These are phyloP conservation scores for Meira nashicola DNA, from an alignment of 1,284 basidiomycete species.

Conservation along the genomic window DNA sequence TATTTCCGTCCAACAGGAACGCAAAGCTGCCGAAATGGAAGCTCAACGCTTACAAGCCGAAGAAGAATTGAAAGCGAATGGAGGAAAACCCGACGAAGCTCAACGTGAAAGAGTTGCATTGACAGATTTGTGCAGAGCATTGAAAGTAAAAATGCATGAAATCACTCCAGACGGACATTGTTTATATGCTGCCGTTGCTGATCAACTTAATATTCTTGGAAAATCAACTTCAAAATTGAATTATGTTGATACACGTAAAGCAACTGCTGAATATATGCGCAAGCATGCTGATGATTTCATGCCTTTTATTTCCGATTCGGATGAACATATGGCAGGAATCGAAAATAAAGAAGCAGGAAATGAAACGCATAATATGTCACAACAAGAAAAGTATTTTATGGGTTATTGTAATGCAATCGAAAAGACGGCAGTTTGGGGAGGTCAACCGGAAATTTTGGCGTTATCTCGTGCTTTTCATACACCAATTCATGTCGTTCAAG, in stretches of 20 bases:
- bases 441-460: conserved; percentile 92
- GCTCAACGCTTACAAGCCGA: conserved; percentile 30
- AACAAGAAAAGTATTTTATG: conserved; percentile 67
- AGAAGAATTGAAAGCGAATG: conserved; percentile 32
- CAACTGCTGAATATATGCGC: conserved; percentile 77
- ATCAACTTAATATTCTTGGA: conserved; percentile 59
- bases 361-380: conserved; percentile 57
- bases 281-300: conserved; percentile 83
- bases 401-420: conserved; percentile 76
- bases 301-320: conserved; percentile 71
- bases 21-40: conserved; percentile 36
- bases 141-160: conserved; percentile 18
- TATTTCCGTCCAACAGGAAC: conserved; percentile 19
- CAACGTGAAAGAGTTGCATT: conserved; percentile 35
- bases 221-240: conserved; percentile 28
- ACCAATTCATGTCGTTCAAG: conserved; percentile 88
- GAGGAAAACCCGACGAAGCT: conserved; percentile 30
- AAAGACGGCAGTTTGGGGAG: conserved; percentile 86
- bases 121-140: conserved; percentile 28
- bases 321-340: conserved; percentile 56
- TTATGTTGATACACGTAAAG: conserved; percentile 58
- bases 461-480: conserved; percentile 75
- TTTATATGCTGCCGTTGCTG: conserved; percentile 85
- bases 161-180: conserved; percentile 90
- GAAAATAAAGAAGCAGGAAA: conserved; percentile 67